These are phyloP conservation scores for Schizophyllum commune DNA, from an alignment of 1,284 basidiomycete species.

Conservation along the genomic window DNA sequence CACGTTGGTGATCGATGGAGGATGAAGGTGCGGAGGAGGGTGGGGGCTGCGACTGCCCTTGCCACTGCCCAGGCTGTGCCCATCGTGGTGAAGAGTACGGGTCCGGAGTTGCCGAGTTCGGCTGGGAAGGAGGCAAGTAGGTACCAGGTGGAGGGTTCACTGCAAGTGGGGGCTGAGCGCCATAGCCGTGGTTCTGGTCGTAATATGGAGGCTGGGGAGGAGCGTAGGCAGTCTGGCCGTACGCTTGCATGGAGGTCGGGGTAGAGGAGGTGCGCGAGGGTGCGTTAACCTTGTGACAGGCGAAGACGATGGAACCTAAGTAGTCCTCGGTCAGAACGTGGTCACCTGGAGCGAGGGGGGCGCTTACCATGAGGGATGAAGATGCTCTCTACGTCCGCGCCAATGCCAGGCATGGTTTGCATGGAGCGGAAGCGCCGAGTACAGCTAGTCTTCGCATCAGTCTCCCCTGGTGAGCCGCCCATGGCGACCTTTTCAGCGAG, in stretches of 20 bases:
- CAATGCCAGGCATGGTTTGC: constrained; percentile 62
- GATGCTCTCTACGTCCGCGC: constrained; percentile 74
- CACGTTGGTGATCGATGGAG: constrained; percentile 35
- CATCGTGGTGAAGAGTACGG: constrained; percentile 44
- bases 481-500: constrained; percentile 78
- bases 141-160: constrained; percentile 22
- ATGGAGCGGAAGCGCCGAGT: constrained; percentile 85
- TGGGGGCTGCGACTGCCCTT: constrained; percentile 1
- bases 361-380: constrained; percentile 85
- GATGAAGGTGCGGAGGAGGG: constrained; percentile 19
- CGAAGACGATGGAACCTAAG: constrained; percentile 73
- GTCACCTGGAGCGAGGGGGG: constrained; percentile 15
- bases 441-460: constrained; percentile 77
- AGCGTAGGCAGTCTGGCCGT: constrained; percentile 9
- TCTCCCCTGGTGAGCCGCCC: constrained; percentile 38
- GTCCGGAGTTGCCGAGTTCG: constrained; percentile 21
- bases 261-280: constrained; percentile 34
- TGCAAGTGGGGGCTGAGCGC: constrained; percentile 26
- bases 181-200: constrained; percentile 30
- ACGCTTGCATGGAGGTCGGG: constrained; percentile 28
- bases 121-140: constrained; percentile 33
- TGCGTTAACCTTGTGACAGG: constrained; percentile 66
- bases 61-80: constrained; percentile 28
- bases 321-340: constrained; percentile 9
- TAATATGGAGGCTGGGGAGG: constrained; percentile 33